phyloP scores from a whole-genome alignment of 352 stramenopile genomes.

The Phytophthora cryptogea region DNA sequence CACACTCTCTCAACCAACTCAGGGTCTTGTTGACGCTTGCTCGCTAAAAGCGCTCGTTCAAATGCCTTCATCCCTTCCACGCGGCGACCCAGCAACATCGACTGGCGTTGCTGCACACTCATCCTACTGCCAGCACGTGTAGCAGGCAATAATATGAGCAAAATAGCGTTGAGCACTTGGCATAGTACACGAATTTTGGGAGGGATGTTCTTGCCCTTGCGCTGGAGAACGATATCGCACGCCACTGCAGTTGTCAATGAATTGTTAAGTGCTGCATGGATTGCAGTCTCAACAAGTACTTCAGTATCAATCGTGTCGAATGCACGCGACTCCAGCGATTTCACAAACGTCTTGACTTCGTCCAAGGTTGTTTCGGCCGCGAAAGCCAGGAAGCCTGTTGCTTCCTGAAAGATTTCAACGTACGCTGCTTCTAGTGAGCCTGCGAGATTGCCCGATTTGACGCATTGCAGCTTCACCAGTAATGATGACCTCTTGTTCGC shows the following conservation, averaged over 20 bases:
- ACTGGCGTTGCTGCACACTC: slow-evolving; percentile 38
- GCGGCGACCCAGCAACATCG: slow-evolving; percentile 44
- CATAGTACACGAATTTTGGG: slow-evolving; percentile 54
- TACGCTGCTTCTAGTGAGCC: slow-evolving; percentile 46
- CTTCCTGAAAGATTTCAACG: slow-evolving; percentile 69
- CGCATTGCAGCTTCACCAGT: slow-evolving; percentile 66
- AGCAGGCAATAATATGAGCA: slow-evolving; percentile 35
- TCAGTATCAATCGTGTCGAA: slow-evolving; percentile 55
- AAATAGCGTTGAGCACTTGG: slow-evolving; percentile 57
- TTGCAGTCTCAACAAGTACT: slow-evolving; percentile 55
- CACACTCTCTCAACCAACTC: slow-evolving; percentile 84
- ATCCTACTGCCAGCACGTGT: slow-evolving; percentile 21
- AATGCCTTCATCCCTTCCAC: slow-evolving; percentile 80
- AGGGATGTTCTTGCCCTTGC: slow-evolving; percentile 57
- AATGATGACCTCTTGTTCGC: slow-evolving; percentile 49
- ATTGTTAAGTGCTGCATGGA: slow-evolving; percentile 52
- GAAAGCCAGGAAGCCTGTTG: slow-evolving; percentile 49
- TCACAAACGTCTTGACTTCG: slow-evolving; percentile 44
- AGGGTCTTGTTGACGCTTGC: slow-evolving; percentile 74
- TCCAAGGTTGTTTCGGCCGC: slow-evolving; percentile 30
- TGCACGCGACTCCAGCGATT: slow-evolving; percentile 30
- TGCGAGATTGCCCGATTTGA: slow-evolving; percentile 57
- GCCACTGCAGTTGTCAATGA: slow-evolving; percentile 37
- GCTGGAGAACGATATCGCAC: slow-evolving; percentile 56
- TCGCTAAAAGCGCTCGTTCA: slow-evolving; percentile 77